These are phyloP conservation scores for Ophiostoma populinum DNA, from an alignment of 2,329 filamentous ascomycete genomes.

Conservation along the genomic window DNA sequence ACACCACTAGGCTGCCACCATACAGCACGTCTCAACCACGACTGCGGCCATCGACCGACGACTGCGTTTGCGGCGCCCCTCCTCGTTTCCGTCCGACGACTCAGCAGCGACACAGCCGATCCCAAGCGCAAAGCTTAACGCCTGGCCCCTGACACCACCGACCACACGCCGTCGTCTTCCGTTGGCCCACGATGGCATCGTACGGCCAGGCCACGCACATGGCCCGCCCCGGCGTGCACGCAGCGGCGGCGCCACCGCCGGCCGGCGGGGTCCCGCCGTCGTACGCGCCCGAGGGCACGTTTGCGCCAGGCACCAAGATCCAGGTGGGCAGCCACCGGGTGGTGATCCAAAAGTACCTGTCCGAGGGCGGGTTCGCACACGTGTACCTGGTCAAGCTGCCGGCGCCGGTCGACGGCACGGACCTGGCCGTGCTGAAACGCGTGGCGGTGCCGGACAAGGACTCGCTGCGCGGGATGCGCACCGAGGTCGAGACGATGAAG, in stretches of 20 bases:
- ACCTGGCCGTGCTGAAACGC: conserved; percentile 76
- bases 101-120: no score
- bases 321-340: conserved; percentile 87
- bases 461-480: conserved; percentile 86
- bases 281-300: conserved; percentile 56
- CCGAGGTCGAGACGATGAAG: conserved; percentile 99
- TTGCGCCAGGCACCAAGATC: conserved; percentile 86
- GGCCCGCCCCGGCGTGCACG: conserved; percentile 14
- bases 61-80: no score
- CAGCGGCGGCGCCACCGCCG: neutral
- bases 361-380: conserved; percentile 94
- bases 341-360: conserved; percentile 90
- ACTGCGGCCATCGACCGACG: no score
- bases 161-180: no score
- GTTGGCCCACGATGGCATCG: conserved; percentile 8
- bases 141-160: no score
- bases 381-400: conserved; percentile 90
- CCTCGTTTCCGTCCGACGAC: no score
- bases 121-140: no score
- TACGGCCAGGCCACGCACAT: conserved; percentile 10
- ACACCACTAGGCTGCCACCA: no score
- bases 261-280: neutral
- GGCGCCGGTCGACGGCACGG: conserved; percentile 57
- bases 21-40: no score
- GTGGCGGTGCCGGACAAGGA: conserved; percentile 96